phyloP scores from a whole-genome alignment of 805 yeast species.

The Candida krabiensis region DNA sequence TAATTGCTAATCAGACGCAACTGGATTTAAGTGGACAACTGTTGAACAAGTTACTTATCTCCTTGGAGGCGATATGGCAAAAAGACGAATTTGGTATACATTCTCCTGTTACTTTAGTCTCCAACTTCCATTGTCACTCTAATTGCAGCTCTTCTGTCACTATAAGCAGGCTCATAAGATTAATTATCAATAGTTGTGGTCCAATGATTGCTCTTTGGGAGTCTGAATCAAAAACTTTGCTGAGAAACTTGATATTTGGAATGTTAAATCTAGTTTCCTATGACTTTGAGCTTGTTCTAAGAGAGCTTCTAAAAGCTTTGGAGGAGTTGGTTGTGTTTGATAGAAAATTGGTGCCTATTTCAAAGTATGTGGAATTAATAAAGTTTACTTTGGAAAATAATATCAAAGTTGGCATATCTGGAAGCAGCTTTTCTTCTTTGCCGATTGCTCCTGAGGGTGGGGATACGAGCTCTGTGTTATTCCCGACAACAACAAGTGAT shows the following conservation, averaged over 20 bases:
- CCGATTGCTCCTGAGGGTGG: slow-evolving; percentile 27
- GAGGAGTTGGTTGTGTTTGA: slow-evolving; percentile 53
- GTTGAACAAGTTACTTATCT: slow-evolving; percentile 43
- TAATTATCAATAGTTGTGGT: slow-evolving; percentile 53
- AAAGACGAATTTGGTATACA: slow-evolving; percentile 52
- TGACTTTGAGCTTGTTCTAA: slow-evolving; percentile 33
- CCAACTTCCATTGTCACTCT: slow-evolving; percentile 48
- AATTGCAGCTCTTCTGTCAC: slow-evolving; percentile 42
- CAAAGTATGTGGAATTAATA: slow-evolving; percentile 32
- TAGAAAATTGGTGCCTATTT: slow-evolving; percentile 32
- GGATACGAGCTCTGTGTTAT: slow-evolving; percentile 27
- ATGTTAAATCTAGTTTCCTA: slow-evolving; percentile 35
- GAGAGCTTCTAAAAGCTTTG: slow-evolving; percentile 41
- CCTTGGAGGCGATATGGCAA: slow-evolving; percentile 39
- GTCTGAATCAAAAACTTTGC: slow-evolving; percentile 26
- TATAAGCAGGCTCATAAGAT: slow-evolving; percentile 43
- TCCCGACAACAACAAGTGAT: slow-evolving; percentile 34
- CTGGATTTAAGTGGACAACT: slow-evolving; percentile 28
- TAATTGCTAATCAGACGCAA: slow-evolving; percentile 53
- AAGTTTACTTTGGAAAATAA: slow-evolving; percentile 34
- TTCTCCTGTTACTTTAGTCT: slow-evolving; percentile 42
- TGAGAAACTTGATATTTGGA: slow-evolving; percentile 38
- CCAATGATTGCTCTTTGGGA: slow-evolving; percentile 48
- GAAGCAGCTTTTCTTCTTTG: slow-evolving; percentile 20
- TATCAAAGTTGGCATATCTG: slow-evolving; percentile 32